These are phyloP conservation scores for Sarcodon sp. DNA, from an alignment of 768 basidiomycete species.

Conservation along the genomic window DNA sequence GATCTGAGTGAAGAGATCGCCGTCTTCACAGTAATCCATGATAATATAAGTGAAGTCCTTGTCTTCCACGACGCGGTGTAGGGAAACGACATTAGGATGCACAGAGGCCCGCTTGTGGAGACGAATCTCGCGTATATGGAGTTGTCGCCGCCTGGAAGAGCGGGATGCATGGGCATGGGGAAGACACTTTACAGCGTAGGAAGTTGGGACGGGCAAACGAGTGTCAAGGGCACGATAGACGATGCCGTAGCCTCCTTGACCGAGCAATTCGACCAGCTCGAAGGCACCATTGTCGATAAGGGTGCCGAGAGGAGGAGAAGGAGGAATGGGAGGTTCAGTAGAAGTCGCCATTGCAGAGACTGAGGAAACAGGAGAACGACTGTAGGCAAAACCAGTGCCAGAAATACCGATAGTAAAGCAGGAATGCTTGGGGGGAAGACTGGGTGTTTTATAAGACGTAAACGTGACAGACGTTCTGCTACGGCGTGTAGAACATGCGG, in stretches of 20 bases:
- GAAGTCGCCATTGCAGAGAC: conserved; percentile 12
- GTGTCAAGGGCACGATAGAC: conserved; percentile 81
- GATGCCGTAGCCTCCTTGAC: conserved; percentile 90
- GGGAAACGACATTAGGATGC: conserved; percentile 74
- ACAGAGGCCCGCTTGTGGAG: conserved; percentile 66
- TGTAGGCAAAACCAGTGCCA: conserved; percentile 8
- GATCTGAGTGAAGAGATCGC: conserved; percentile 90
- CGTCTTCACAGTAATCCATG: conserved; percentile 86
- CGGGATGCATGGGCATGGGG: conserved; percentile 35
- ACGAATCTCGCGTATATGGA: conserved; percentile 83
- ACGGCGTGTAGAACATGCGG: conserved; percentile 23
- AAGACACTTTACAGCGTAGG: conserved; percentile 90
- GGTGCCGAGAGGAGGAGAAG: conserved; percentile 50
- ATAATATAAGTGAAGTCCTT: conserved; percentile 74
- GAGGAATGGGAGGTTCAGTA: conserved; percentile 25
- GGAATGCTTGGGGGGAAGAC: conserved; percentile 6
- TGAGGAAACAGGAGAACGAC: conserved; percentile 1
- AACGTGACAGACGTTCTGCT: conserved; percentile 18
- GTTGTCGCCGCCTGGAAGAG: conserved; percentile 46
- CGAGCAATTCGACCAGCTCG: conserved; percentile 77
- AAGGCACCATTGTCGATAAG: conserved; percentile 75
- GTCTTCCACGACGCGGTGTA: conserved; percentile 84
- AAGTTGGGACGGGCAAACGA: conserved; percentile 28
- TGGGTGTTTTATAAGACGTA: conserved; percentile 13
- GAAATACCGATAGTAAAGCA: conserved; percentile 14